phyloP scores from a whole-genome alignment of 2,329 filamentous ascomycete species.

The Trichoderma citrinoviride region DNA sequence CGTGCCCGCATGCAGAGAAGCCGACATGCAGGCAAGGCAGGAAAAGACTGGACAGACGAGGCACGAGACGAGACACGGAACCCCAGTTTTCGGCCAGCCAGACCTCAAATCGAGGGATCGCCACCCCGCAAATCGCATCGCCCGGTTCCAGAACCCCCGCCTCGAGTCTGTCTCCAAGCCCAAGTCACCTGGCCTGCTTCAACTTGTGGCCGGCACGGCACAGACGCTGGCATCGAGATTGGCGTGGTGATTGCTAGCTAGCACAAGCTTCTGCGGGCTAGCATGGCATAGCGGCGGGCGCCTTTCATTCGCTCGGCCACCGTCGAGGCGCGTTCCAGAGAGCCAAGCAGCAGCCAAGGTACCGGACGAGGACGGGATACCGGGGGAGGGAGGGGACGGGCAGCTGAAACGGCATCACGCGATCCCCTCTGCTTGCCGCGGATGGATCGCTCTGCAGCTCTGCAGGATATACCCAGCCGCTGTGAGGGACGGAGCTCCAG shows the following conservation, averaged over 20 bases:
- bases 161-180: background rate
- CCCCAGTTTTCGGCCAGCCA: slow-evolving; percentile 10
- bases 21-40: background rate
- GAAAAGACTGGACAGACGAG: background rate
- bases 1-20: slow-evolving; percentile 11
- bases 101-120: slow-evolving; percentile 4
- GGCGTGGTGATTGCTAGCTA: background rate
- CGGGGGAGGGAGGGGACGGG: background rate
- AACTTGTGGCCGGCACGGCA: slow-evolving; percentile 12
- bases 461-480: background rate
- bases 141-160: slow-evolving; percentile 22
- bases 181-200: slow-evolving; percentile 21
- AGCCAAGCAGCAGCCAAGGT: background rate
- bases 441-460: background rate
- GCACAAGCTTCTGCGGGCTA: background rate
- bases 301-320: slow-evolving; percentile 5
- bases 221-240: slow-evolving; percentile 18
- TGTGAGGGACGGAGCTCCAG: background rate
- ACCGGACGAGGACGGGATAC: background rate
- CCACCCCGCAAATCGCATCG: slow-evolving; percentile 20
- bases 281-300: slow-evolving; percentile 15
- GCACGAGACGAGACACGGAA: background rate
- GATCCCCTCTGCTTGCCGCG: slow-evolving; percentile 3
- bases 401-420: slow-evolving; percentile 12
- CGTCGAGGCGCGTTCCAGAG: slow-evolving; percentile 2